These are phyloP conservation scores for Chondrus crispus DNA, from an alignment of 23 red algal genomes.

Conservation along the genomic window DNA sequence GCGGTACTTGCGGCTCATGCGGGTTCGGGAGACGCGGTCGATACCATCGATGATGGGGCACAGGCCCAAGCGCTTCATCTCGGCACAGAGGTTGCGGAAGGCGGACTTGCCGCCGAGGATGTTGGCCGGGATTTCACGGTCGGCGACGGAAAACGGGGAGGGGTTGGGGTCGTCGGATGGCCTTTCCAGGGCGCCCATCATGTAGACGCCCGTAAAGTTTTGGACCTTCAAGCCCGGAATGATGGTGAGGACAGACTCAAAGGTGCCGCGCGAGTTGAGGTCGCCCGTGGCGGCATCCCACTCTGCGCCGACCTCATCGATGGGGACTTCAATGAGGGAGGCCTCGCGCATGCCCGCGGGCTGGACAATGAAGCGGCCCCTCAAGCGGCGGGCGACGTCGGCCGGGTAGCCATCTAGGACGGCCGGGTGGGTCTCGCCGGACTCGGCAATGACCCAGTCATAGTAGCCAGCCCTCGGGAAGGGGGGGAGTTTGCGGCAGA, in stretches of 20 bases:
- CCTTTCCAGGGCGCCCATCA: constrained; percentile 90
- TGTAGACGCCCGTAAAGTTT: constrained; percentile 72
- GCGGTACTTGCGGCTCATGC: constrained; percentile 85
- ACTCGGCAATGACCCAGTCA: constrained; percentile 89
- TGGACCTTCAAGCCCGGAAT: constrained; percentile 75
- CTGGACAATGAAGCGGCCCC: constrained; percentile 93
- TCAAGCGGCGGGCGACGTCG: constrained; percentile 50
- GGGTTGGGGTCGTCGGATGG: constrained; percentile 77
- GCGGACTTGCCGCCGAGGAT: constrained; percentile 80
- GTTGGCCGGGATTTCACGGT: constrained; percentile 77
- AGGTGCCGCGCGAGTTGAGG: constrained; percentile 67
- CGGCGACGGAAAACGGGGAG: constrained; percentile 78
- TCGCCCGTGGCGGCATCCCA: constrained; percentile 88
- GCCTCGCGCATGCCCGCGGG: constrained; percentile 67
- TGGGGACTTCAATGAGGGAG: constrained; percentile 73
- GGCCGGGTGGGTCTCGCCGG: constrained; percentile 42
- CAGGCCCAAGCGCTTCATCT: constrained; percentile 72
- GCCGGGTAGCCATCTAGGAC: constrained; percentile 44
- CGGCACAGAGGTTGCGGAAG: constrained; percentile 69
- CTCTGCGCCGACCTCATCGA: constrained; percentile 91
- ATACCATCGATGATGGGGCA: constrained; percentile 83
- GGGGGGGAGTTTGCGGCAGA: constrained; percentile 24
- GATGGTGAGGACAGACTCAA: constrained; percentile 72
- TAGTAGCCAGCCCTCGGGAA: constrained; percentile 88
- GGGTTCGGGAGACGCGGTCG: constrained; percentile 76